Percentiles rank a stretch among this genome's conserved stretches.
phyloP scores from a whole-genome alignment of 306 rosid species.

The Ziziphus jujuba region DNA sequence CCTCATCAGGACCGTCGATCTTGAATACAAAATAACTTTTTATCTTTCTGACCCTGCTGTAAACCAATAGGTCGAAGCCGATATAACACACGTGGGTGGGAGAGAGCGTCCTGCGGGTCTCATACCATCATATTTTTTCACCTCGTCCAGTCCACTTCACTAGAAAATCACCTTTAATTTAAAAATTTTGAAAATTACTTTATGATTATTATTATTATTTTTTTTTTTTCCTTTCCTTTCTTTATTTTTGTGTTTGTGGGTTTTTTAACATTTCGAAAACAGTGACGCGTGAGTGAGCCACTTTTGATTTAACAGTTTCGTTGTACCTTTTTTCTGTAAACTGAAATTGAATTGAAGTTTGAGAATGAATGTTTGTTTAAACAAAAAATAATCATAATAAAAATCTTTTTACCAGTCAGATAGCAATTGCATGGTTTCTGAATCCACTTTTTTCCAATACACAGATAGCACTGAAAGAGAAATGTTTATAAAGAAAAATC shows the following conservation, averaged over 20 bases:
- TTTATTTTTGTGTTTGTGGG: constrained; percentile 9
- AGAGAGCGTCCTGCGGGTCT: constrained; percentile 36
- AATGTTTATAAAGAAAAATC: too few species aligned
- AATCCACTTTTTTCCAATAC: too few species aligned
- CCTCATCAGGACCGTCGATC: constrained; percentile 25
- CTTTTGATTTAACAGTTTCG: constrained; percentile 24
- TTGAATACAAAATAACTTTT: constrained; percentile 10
- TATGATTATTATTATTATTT: background rate
- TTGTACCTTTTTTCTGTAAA: constrained; percentile 31
- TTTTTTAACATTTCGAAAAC: constrained; percentile 34
- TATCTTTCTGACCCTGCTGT: background rate
- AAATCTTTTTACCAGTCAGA: background rate
- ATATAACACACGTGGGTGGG: constrained; percentile 13
- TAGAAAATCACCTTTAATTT: constrained; percentile 61
- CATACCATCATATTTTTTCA: background rate
- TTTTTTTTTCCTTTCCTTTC: background rate
- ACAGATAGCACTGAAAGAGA: too few species aligned
- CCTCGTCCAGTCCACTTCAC: constrained; percentile 53
- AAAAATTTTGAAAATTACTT: constrained; percentile 31
- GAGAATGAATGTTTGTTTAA: background rate
- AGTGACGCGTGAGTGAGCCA: constrained; percentile 60
- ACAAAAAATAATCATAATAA: too few species aligned
- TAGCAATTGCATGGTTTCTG: background rate
- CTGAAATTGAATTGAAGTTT: background rate
- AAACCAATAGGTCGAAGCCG: background rate